Percentiles rank a stretch among this genome's conserved stretches.
Conservation (phyloP, 2,329 filamentous ascomycete genomes). For the Rhynchosporium secalis region DNA sequence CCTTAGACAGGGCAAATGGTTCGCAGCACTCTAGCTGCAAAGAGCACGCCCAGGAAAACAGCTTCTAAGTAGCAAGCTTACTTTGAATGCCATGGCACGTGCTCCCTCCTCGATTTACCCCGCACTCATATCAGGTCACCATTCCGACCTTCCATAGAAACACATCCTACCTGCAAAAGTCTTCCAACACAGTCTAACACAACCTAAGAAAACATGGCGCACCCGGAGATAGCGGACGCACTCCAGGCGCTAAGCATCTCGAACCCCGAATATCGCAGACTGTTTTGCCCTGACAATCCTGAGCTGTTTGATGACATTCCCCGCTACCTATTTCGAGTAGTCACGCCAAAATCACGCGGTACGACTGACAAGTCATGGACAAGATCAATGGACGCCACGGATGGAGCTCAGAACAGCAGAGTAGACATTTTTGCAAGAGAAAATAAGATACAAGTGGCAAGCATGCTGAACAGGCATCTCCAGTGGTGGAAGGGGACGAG, state of each 20-base stretch:
- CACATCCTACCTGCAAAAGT: background rate
- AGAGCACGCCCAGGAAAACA: no score
- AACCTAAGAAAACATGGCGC: background rate
- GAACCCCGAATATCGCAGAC: background rate
- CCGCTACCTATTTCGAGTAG: conserved; percentile 17
- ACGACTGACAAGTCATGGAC: conserved; percentile 12
- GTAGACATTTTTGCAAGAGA: background rate
- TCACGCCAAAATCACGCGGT: conserved; percentile 13
- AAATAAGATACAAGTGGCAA: background rate
- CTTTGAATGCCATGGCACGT: conserved; percentile 1
- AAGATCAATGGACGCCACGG: conserved; percentile 16
- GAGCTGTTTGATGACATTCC: conserved; percentile 16
- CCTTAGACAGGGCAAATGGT: no score
- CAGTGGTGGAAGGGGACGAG: background rate
- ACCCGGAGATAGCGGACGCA: background rate
- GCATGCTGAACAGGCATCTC: background rate
- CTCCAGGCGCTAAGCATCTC: background rate
- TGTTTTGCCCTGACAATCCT: conserved; percentile 15
- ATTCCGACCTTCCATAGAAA: no score
- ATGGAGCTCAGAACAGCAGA: background rate
- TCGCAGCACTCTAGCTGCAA: no score
- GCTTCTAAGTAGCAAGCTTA: background rate
- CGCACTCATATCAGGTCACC: background rate
- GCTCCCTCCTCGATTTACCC: conserved; percentile 11
- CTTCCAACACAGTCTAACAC: conserved; percentile 11